Evolutionary conservation across 2,329 filamentous ascomycete species (phyloP).

Genomic region (Diaporthe humulicola): DNA sequence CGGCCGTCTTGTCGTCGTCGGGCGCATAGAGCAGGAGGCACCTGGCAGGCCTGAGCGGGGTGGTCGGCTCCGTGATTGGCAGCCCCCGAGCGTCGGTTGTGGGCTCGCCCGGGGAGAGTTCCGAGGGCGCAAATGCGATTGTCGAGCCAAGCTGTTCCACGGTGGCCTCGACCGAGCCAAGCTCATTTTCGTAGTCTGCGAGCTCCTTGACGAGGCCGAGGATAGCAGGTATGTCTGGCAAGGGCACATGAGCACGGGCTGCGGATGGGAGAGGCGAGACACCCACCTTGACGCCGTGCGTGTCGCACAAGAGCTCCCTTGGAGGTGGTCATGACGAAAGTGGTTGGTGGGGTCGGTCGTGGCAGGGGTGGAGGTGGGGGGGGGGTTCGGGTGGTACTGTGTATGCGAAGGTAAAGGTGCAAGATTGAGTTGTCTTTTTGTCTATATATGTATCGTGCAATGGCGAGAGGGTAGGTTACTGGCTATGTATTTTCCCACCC

Average conservation of each 20-base stretch:
- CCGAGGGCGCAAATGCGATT: constrained; percentile 79
- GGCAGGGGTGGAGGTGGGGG: too few species aligned
- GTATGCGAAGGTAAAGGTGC: too few species aligned
- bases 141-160: constrained; percentile 78
- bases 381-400: not conserved
- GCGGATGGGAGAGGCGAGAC: not conserved
- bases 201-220: constrained; percentile 86
- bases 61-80: constrained; percentile 66
- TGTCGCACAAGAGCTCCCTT: constrained; percentile 62
- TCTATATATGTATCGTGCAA: too few species aligned
- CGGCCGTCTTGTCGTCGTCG: constrained; percentile 58
- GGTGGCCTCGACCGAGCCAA: constrained; percentile 82
- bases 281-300: constrained; percentile 70
- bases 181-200: constrained; percentile 87
- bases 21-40: constrained; percentile 76
- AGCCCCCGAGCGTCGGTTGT: constrained; percentile 44
- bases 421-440: too few species aligned
- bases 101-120: constrained; percentile 54
- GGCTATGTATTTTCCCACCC: too few species aligned
- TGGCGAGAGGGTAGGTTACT: not conserved
- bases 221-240: constrained; percentile 83
- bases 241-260: not conserved
- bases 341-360: not conserved
- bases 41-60: constrained; percentile 74
- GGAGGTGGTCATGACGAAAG: not conserved